Percentiles rank a stretch among this genome's conserved stretches.
These are phyloP conservation scores for Gymnopilus dilepis DNA, from an alignment of 768 basidiomycete genomes.

Conservation along the genomic window DNA sequence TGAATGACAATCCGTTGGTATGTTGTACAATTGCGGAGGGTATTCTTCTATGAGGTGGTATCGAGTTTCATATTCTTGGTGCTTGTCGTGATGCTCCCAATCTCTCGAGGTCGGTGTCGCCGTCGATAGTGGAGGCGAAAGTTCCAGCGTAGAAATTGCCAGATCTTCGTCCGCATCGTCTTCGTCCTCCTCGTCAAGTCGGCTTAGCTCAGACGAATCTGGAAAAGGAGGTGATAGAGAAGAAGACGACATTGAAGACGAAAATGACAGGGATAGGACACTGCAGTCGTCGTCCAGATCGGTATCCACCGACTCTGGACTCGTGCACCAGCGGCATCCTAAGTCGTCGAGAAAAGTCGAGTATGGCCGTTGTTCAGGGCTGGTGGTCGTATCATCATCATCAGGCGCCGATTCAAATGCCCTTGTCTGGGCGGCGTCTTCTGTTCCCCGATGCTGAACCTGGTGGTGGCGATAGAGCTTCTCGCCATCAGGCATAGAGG, in stretches of 20 bases:
- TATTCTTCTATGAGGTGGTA: too few relatives aligned
- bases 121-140: too few relatives aligned
- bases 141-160: too few relatives aligned
- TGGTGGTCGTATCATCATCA: too few relatives aligned
- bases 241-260: constrained; percentile 20
- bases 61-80: too few relatives aligned
- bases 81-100: too few relatives aligned
- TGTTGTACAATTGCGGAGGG: too few relatives aligned
- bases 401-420: background rate
- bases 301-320: constrained; percentile 24
- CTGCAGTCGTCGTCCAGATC: constrained; percentile 26
- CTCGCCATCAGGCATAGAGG: background rate
- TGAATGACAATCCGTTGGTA: too few relatives aligned
- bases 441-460: background rate
- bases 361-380: background rate
- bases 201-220: background rate
- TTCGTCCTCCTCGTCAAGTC: background rate
- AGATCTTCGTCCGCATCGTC: too few relatives aligned
- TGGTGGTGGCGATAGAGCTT: constrained; percentile 27
- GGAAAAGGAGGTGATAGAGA: background rate
- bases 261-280: constrained; percentile 4
- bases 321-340: constrained; percentile 12
- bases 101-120: too few relatives aligned
- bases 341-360: background rate
- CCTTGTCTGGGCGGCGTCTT: too few relatives aligned